phyloP scores from a whole-genome alignment of 2,329 filamentous ascomycete genomes.

The Gaeumannomyces sp. region DNA sequence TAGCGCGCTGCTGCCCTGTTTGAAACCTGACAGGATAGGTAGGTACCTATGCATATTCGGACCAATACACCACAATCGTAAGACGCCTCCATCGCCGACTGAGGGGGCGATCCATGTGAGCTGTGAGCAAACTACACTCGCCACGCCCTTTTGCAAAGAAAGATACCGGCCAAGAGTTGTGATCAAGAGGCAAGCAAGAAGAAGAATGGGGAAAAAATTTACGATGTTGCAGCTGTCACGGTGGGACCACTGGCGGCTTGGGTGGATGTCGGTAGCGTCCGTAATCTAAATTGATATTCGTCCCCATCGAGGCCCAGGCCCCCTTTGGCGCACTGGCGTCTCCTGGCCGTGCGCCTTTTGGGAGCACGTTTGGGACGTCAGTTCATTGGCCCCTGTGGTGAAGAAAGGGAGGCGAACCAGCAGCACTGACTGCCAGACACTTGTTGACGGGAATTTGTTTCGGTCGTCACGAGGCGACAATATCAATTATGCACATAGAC shows the following conservation, averaged over 20 bases:
- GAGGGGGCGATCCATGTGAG: background rate
- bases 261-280: background rate
- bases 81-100: background rate
- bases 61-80: background rate
- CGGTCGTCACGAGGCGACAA: background rate
- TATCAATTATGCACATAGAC: background rate
- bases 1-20: background rate
- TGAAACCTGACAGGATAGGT: background rate
- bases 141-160: background rate
- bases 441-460: background rate
- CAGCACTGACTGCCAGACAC: background rate
- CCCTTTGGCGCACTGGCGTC: too few species aligned
- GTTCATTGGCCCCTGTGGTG: background rate
- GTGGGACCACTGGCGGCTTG: background rate
- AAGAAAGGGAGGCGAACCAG: background rate
- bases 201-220: background rate
- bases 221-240: background rate
- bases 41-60: constrained; percentile 1
- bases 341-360: background rate
- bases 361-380: background rate
- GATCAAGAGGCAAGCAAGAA: too few species aligned
- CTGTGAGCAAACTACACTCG: too few species aligned
- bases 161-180: background rate
- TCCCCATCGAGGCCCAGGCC: background rate
- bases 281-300: background rate